Evolutionary conservation across 148 eudicot species (phyloP).

Genomic region (Rhododendron kiyosumense): DNA sequence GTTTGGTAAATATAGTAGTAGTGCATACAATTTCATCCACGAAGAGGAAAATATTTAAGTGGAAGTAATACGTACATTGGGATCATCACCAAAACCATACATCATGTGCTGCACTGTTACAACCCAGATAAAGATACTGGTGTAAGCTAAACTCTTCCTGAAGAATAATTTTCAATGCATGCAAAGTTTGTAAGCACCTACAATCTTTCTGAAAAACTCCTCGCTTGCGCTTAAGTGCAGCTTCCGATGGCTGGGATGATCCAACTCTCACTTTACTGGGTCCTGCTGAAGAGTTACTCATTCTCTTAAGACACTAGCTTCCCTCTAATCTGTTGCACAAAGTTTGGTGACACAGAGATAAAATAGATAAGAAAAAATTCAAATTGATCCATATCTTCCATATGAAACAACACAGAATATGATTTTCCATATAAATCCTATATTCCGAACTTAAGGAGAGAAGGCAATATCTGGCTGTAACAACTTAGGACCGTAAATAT

Average conservation of each 20-base stretch:
- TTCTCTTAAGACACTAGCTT: not conserved
- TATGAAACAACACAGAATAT: not conserved
- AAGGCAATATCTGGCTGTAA: not conserved
- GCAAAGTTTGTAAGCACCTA: slow-evolving; percentile 27
- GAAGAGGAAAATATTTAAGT: not conserved
- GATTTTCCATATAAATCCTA: not conserved
- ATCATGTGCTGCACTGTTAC: slow-evolving; percentile 93
- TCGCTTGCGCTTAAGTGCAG: slow-evolving; percentile 73
- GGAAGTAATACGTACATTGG: slow-evolving; percentile 49
- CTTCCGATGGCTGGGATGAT: slow-evolving; percentile 51
- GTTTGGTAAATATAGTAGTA: not conserved
- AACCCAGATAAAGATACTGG: not conserved
- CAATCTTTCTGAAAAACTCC: slow-evolving; percentile 93
- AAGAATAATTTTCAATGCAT: not conserved
- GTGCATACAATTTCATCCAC: not conserved
- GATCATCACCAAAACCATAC: slow-evolving; percentile 94
- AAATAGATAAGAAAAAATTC: not conserved
- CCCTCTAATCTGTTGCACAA: not conserved
- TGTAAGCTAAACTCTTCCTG: not conserved
- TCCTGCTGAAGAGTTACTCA: slow-evolving; percentile 45
- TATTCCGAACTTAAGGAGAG: not conserved
- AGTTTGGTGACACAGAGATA: not conserved
- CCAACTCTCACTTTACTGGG: slow-evolving; percentile 53
- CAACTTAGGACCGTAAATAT: not conserved
- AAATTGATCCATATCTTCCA: not conserved